Evolutionary conservation across 768 basidiomycete genomes (phyloP), one percentile per base, ranked within the genome.

Genomic region (Tremella fuciformis): DNA sequence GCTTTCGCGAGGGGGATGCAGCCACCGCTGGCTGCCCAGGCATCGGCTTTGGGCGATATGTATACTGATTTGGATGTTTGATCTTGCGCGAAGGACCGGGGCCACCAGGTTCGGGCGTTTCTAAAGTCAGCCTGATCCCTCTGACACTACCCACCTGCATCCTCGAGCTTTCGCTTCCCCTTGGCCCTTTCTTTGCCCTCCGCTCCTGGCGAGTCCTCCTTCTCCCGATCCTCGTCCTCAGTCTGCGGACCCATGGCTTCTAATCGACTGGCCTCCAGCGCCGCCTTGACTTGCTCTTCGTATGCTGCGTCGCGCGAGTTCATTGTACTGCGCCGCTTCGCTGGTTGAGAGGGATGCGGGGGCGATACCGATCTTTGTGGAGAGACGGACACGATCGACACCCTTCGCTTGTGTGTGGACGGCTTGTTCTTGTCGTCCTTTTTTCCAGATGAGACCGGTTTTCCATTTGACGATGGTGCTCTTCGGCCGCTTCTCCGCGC

Each of bases 241-340:
- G 88, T 87, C 16, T 80, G 79, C 19, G 77, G 80, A 39, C 70
- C 79, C 13, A 69, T 74, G 24, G 74, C 77, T 1, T 77, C 79
- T 24, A 55, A 57, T 26, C 53, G 49, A 60, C 70, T 73, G 11
- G 69, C 71, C 53, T 73, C 71, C 50, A 73, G 53, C 1, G 69
- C 69, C 22, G 73, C 75, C 49, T 76, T 75, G 46, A 80, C 77
- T 39, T 86, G 90, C 71, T 92, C 88, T 73, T 94, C 93, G 73
- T 91, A 93, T 13, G 76, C 78, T 15, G 93, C 90, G 76, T 96
- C 94, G 57, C 94, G 82, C 70, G 90, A 93, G 76, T 98, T 98
- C 91, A 99, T 94, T 51, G 96, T 99, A 68, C 90, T 91, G 60
- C 96, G 83, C 53, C 90, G 85, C 79, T 92, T 94, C 40, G 88